Conservation (phyloP, 73 alveolate genomes). For the Tetrahymena malaccensis region DNA sequence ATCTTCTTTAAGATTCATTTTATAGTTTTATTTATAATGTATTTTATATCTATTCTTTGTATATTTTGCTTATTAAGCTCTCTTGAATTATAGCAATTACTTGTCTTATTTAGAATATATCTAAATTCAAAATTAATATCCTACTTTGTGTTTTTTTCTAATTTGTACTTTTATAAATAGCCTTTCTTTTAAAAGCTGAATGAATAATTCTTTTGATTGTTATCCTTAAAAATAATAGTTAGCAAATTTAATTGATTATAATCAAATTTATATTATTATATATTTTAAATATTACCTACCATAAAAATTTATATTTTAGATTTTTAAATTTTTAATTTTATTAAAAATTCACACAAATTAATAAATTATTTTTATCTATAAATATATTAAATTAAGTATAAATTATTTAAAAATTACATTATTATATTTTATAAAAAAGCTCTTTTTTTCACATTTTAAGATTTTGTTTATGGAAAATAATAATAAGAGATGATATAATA, state of each 20-base stretch:
- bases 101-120: background rate
- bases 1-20: background rate
- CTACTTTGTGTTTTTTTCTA: background rate
- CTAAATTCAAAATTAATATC: background rate
- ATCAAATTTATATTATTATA: too few relatives aligned
- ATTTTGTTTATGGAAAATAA: too few relatives aligned
- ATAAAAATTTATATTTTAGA: too few relatives aligned
- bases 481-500: too few relatives aligned
- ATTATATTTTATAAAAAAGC: too few relatives aligned
- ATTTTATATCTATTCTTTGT: background rate
- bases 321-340: too few relatives aligned
- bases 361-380: too few relatives aligned
- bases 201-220: background rate
- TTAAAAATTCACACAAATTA: too few relatives aligned
- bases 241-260: background rate
- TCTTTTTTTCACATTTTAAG: too few relatives aligned
- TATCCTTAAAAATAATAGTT: background rate
- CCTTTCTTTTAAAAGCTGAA: background rate
- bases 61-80: background rate
- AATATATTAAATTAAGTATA: too few relatives aligned
- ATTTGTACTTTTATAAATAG: background rate
- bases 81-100: background rate
- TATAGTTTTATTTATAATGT: background rate
- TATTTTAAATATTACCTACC: too few relatives aligned
- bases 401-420: too few relatives aligned